Percentiles rank a stretch among this genome's conserved stretches.
phyloP scores from a whole-genome alignment of 352 stramenopile species.

The Pythium monospermum region DNA sequence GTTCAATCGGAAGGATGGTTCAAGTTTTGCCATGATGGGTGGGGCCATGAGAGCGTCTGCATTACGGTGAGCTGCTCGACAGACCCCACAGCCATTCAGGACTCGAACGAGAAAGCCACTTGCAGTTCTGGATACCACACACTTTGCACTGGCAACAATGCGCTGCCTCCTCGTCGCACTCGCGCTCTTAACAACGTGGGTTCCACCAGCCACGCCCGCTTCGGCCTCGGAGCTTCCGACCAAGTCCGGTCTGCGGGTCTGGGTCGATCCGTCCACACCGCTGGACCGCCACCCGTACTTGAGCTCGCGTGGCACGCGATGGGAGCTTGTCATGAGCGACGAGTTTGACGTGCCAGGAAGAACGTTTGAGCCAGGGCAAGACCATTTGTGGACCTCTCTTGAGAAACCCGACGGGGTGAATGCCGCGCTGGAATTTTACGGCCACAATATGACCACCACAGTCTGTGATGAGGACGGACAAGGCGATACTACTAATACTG shows the following conservation, averaged over 20 bases:
- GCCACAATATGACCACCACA: neutral
- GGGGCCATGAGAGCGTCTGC: no score
- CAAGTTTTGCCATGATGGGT: no score
- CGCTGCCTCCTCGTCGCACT: no score
- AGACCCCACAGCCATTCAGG: no score
- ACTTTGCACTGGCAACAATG: no score
- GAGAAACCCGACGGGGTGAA: slow-evolving; percentile 1
- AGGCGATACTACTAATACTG: no score
- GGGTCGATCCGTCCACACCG: neutral
- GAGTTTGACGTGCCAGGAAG: neutral
- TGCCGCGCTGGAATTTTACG: neutral
- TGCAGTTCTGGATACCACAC: no score
- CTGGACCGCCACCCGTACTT: neutral
- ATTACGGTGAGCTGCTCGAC: no score
- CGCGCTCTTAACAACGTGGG: no score
- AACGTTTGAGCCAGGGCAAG: neutral
- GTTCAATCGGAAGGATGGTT: no score
- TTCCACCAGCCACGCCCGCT: no score
- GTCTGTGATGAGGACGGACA: neutral
- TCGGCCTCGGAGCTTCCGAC: neutral
- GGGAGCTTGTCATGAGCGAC: slow-evolving; percentile 3
- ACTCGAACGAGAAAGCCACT: no score
- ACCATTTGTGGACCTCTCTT: neutral
- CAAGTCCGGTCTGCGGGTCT: neutral
- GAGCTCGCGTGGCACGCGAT: neutral